Evolutionary conservation across 2,329 filamentous ascomycete species (phyloP).

Genomic region (Microdochium trichocladiopsis): DNA sequence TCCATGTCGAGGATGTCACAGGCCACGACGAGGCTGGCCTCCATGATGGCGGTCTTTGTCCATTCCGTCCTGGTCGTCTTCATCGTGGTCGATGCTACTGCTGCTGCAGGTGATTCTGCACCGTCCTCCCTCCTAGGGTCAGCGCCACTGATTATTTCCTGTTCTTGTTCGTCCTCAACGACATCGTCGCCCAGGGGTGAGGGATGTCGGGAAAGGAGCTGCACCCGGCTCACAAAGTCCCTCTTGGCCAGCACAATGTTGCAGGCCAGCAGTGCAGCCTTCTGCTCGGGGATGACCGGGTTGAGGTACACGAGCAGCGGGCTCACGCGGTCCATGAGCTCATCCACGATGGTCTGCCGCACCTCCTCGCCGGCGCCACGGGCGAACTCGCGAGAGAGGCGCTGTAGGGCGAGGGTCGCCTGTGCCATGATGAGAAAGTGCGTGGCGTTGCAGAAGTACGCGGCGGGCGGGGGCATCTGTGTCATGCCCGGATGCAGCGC

Average conservation of each 20-base stretch:
- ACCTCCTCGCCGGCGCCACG: slow-evolving; percentile 18
- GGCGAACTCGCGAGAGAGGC: slow-evolving; percentile 17
- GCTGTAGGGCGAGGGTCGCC: slow-evolving; percentile 43
- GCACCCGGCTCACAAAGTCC: slow-evolving; percentile 23
- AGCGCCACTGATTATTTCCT: neutral
- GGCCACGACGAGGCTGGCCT: slow-evolving; percentile 25
- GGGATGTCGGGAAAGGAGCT: slow-evolving; percentile 10
- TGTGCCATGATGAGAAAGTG: slow-evolving; percentile 27
- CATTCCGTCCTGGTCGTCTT: too few species aligned
- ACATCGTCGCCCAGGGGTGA: slow-evolving; percentile 8
- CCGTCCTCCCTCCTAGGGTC: slow-evolving; percentile 1
- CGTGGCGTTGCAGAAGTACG: slow-evolving; percentile 23
- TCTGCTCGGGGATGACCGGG: slow-evolving; percentile 38
- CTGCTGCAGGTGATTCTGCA: slow-evolving; percentile 2
- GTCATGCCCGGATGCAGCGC: slow-evolving; percentile 41
- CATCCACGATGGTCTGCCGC: slow-evolving; percentile 31
- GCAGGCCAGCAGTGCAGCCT: slow-evolving; percentile 17
- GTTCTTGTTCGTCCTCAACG: slow-evolving; percentile 3
- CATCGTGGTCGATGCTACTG: neutral
- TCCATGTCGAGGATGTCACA: slow-evolving; percentile 23
- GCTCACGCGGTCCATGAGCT: slow-evolving; percentile 36
- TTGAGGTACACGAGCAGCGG: slow-evolving; percentile 42
- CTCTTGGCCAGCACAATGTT: slow-evolving; percentile 23
- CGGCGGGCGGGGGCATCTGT: slow-evolving; percentile 35
- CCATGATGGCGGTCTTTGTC: slow-evolving; percentile 6